phyloP scores from a whole-genome alignment of 2,329 filamentous ascomycete genomes.

The Sclerotinia minor region DNA sequence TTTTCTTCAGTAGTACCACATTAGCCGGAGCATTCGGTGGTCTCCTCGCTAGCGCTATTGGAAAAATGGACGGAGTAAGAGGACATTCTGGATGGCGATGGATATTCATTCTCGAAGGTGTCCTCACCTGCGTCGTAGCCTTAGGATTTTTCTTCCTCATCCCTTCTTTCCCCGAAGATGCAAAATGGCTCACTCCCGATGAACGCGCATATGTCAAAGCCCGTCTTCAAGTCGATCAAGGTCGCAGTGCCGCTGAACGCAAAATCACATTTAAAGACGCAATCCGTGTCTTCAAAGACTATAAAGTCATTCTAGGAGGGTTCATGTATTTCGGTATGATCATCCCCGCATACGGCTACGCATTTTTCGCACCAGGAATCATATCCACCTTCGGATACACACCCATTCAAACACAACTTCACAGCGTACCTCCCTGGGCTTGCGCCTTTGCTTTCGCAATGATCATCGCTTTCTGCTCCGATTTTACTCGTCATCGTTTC shows the following conservation, averaged over 20 bases:
- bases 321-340: constrained; percentile 82
- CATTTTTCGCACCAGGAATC: constrained; percentile 75
- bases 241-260: constrained; percentile 63
- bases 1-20: constrained; percentile 87
- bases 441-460: constrained; percentile 79
- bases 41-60: constrained; percentile 80
- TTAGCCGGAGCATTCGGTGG: constrained; percentile 84
- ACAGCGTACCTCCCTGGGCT: constrained; percentile 60
- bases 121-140: constrained; percentile 61
- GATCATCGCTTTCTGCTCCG: constrained; percentile 69
- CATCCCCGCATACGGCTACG: constrained; percentile 75
- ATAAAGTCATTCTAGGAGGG: constrained; percentile 70
- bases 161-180: constrained; percentile 73
- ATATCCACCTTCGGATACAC: constrained; percentile 65
- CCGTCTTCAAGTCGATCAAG: constrained; percentile 68
- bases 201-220: constrained; percentile 67
- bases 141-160: constrained; percentile 68
- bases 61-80: constrained; percentile 74
- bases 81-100: constrained; percentile 76
- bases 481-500: constrained; percentile 72
- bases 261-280: constrained; percentile 61
- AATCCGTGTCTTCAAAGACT: constrained; percentile 66
- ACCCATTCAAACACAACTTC: constrained; percentile 53
- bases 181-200: constrained; percentile 69
- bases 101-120: constrained; percentile 79